Evolutionary conservation across 148 eudicot genomes (phyloP), one percentile per base, ranked within the genome.

Genomic region (Dysphania ambrosioides): DNA sequence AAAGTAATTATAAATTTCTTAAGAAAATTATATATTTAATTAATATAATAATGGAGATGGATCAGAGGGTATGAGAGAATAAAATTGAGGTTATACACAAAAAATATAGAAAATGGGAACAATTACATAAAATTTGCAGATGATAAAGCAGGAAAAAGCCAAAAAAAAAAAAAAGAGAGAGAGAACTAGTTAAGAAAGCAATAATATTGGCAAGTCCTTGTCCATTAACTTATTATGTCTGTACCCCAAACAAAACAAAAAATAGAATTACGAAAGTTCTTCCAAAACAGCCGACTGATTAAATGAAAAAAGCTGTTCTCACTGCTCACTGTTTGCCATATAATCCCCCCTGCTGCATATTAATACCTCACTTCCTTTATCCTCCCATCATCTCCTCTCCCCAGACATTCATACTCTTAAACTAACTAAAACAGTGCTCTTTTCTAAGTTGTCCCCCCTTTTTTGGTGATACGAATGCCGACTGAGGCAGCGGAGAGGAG

Each of bases 231-330:
- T 21, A 21, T 35, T 35, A 64, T 34, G 44, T 64, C 42, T 19
- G 5, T n/a, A 35, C 13, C 15, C 15, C 3, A 2, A 35, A 38
- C 4, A 66, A 66, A 66, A 23, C 23, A 63, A 63, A 19, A 34
- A 19, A 6, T 7, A 31, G 15, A 60, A 32, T 32, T 32, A 34
- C 13, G 29, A 66, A 36, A 62, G 32, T 62, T 62, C 66, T 31
- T 40, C 38, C 31, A 38, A 47, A 47, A 47, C 23, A 8, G 1
- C 30, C n/a, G 8, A n/a, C 21, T 24, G 0, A 60, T 32, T 32
- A 27, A 26, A 68, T 76, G 74, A 61, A 59, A 21, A 76, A 70
- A 70, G 74, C 79, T 77, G 79, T 12, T 56, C 41, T 36, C 27
- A 23, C 4, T 47, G 23, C 49, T 66, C 42, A 34, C 67, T 40